Conservation (phyloP, 305 asterid species). For the Fraxinus nigra region DNA sequence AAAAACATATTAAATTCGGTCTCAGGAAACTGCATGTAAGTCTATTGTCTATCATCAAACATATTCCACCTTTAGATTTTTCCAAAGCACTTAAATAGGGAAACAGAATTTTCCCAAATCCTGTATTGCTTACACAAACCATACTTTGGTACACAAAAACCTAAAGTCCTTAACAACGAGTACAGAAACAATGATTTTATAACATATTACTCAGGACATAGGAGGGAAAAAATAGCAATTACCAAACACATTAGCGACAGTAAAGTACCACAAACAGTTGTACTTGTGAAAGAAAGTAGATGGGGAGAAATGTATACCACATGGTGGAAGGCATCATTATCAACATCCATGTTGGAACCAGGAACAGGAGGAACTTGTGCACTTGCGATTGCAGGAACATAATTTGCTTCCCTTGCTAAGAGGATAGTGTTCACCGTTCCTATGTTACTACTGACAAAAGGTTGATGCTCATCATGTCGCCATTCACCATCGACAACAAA, state of each 20-base stretch:
- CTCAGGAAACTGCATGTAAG: slow-evolving; percentile 8
- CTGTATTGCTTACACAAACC: not conserved
- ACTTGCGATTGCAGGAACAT: slow-evolving; percentile 42
- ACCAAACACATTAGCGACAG: not conserved
- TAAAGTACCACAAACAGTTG: not conserved
- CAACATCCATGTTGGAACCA: slow-evolving; percentile 83
- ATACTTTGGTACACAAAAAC: not conserved
- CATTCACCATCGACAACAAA: slow-evolving; percentile 85
- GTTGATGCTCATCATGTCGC: slow-evolving; percentile 80
- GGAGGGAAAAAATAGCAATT: not conserved
- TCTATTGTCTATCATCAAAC: slow-evolving; percentile 14
- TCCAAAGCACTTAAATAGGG: slow-evolving; percentile 11
- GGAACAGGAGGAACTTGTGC: slow-evolving; percentile 52
- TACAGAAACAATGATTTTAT: not conserved
- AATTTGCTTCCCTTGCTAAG: slow-evolving; percentile 58
- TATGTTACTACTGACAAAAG: slow-evolving; percentile 54
- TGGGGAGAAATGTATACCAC: slow-evolving; percentile 40
- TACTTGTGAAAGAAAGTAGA: slow-evolving; percentile 1
- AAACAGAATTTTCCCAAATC: not conserved
- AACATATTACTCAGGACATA: not conserved
- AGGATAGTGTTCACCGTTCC: slow-evolving; percentile 73
- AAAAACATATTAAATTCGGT: not conserved
- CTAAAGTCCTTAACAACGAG: not conserved
- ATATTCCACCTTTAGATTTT: not conserved
- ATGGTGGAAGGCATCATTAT: slow-evolving; percentile 71